phyloP scores from a whole-genome alignment of 78 protist species.

The Trichosphaerium sp. region DNA sequence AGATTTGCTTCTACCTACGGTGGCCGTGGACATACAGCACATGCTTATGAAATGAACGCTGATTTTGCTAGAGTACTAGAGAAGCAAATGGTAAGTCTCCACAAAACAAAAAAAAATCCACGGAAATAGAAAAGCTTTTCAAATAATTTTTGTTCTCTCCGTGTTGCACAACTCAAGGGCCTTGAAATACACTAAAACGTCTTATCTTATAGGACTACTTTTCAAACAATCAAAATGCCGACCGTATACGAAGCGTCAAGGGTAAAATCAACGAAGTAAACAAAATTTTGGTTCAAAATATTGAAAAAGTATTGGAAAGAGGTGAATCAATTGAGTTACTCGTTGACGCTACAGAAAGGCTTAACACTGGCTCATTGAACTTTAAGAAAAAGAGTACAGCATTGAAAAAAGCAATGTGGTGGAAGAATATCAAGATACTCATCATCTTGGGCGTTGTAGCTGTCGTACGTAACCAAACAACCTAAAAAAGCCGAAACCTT shows the following conservation, averaged over 20 bases:
- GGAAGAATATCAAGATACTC: constrained; percentile 75
- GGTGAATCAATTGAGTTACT: constrained; percentile 84
- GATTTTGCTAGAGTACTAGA: constrained; percentile 56
- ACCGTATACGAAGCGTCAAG: constrained; percentile 26
- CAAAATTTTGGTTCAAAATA: constrained; percentile 69
- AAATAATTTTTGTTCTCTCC: neutral
- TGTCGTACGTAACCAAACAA: constrained; percentile 10
- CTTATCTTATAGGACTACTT: constrained; percentile 36
- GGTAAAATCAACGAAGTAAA: constrained; percentile 68
- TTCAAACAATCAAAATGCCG: neutral
- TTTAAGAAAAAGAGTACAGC: constrained; percentile 70
- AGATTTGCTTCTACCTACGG: constrained; percentile 52
- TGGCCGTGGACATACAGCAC: constrained; percentile 50
- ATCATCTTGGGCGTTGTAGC: constrained; percentile 28
- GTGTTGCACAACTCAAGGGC: neutral
- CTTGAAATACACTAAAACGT: neutral
- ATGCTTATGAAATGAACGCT: constrained; percentile 51
- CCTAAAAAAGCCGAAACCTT: neutral
- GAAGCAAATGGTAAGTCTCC: constrained; percentile 30
- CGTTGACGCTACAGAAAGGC: constrained; percentile 75
- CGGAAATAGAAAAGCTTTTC: neutral
- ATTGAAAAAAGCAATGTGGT: constrained; percentile 88
- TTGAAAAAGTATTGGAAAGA: constrained; percentile 73
- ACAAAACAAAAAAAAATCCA: neutral
- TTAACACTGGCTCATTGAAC: constrained; percentile 51